Conservation (phyloP, 1,284 basidiomycete genomes). For the Moesziomyces sp. region DNA sequence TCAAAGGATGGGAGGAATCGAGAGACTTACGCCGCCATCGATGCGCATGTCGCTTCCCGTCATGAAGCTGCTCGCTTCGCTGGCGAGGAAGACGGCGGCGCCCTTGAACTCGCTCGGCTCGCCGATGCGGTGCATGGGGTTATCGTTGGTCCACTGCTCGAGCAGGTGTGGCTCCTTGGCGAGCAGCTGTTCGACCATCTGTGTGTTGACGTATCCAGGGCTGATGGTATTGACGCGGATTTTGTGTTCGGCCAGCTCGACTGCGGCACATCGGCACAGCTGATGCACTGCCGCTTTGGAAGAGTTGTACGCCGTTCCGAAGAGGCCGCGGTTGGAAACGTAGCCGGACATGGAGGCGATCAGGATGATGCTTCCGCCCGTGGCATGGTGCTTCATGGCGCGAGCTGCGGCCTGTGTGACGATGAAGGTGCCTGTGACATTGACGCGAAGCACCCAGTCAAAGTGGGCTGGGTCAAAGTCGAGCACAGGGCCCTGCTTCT, state of each 20-base stretch:
- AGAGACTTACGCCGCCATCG: conserved; percentile 40
- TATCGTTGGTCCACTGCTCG: conserved; percentile 78
- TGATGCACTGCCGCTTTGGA: conserved; percentile 83
- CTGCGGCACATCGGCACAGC: conserved; percentile 83
- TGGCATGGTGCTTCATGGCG: conserved; percentile 77
- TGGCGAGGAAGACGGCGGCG: conserved; percentile 79
- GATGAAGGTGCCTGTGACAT: conserved; percentile 79
- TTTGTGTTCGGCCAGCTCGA: conserved; percentile 77
- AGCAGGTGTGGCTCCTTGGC: conserved; percentile 76
- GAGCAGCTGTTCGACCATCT: conserved; percentile 81
- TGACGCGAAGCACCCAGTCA: conserved; percentile 75
- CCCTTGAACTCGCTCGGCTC: conserved; percentile 80
- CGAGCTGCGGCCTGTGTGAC: conserved; percentile 81
- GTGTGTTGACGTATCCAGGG: conserved; percentile 68
- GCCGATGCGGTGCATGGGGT: conserved; percentile 79
- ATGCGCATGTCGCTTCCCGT: conserved; percentile 57
- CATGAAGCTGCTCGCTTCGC: conserved; percentile 66
- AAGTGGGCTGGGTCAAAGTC: conserved; percentile 78
- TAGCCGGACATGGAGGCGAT: conserved; percentile 87
- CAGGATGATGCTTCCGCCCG: conserved; percentile 79
- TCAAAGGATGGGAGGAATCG: too few relatives aligned
- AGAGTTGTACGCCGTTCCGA: conserved; percentile 81
- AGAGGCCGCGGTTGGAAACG: conserved; percentile 77
- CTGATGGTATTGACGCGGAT: conserved; percentile 70
- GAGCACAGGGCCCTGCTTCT: conserved; percentile 74